Conservation (phyloP, 129 eudicot species). For the Pittosporum tobira region DNA sequence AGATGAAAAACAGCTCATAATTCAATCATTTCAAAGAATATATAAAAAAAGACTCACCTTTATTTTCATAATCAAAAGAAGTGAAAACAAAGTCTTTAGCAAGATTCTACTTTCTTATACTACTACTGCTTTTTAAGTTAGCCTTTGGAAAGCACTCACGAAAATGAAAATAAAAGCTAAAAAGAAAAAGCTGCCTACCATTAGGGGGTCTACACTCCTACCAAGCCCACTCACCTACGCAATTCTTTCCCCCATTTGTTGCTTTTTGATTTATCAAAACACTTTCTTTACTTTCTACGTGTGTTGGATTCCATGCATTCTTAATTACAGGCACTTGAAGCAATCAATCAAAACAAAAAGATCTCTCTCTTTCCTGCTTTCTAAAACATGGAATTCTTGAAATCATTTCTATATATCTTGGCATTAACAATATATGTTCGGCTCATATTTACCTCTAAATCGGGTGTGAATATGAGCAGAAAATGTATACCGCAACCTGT, state of each 20-base stretch:
- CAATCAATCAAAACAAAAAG: constrained; percentile 5
- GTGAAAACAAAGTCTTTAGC: constrained; percentile 17
- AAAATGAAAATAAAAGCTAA: constrained; percentile 1
- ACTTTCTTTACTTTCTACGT: constrained; percentile 10
- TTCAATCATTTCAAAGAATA: constrained; percentile 2
- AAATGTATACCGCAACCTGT: no score
- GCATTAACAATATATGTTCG: no score
- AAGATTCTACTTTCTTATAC: constrained; percentile 28
- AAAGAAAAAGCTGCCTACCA: constrained; percentile 39
- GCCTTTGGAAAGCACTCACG: constrained; percentile 32
- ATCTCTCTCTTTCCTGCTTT: constrained; percentile 14
- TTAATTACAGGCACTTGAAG: constrained; percentile 2
- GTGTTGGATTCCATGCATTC: constrained; percentile 8
- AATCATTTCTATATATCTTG: no score
- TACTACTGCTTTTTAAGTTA: not conserved
- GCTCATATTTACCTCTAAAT: no score
- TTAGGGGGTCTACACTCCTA: constrained; percentile 35
- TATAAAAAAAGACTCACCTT: constrained; percentile 5
- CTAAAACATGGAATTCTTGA: constrained; percentile 7
- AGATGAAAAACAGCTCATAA: not conserved
- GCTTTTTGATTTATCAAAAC: constrained; percentile 9
- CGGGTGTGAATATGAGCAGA: no score
- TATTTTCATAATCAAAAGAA: constrained; percentile 3
- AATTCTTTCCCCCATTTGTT: constrained; percentile 20
- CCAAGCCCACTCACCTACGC: constrained; percentile 25